These are phyloP conservation scores for Aureobasidium melanogenum DNA, from an alignment of 2,329 filamentous ascomycete species.

Conservation along the genomic window DNA sequence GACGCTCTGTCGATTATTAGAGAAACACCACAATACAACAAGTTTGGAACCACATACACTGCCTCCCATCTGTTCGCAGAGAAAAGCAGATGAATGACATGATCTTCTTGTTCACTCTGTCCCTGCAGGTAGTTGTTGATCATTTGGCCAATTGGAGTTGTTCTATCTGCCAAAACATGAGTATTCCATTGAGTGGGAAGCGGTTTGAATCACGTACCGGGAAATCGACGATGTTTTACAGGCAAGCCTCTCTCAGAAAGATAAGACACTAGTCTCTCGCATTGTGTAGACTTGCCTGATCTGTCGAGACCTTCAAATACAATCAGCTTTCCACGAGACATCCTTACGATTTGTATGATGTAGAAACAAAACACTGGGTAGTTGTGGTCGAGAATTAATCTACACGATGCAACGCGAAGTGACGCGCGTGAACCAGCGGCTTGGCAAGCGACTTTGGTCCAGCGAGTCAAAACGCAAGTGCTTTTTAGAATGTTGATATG, in stretches of 20 bases:
- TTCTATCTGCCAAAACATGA: slow-evolving; percentile 51
- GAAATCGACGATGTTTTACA: slow-evolving; percentile 56
- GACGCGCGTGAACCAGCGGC: not conserved
- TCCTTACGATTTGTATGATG: not conserved
- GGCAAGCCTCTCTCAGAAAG: slow-evolving; percentile 43
- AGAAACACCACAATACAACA: not conserved
- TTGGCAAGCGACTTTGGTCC: not conserved
- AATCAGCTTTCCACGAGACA: slow-evolving; percentile 56
- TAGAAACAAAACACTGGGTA: not conserved
- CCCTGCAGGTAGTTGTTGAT: slow-evolving; percentile 76
- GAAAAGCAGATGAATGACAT: slow-evolving; percentile 83
- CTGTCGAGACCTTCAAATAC: slow-evolving; percentile 84
- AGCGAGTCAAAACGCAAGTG: not conserved
- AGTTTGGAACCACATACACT: slow-evolving; percentile 24
- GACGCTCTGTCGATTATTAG: slow-evolving; percentile 20
- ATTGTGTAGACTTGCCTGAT: slow-evolving; percentile 89
- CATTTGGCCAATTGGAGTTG: slow-evolving; percentile 76
- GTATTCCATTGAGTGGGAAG: not conserved
- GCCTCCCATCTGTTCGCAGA: slow-evolving; percentile 85
- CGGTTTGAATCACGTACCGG: slow-evolving; percentile 38
- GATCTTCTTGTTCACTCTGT: slow-evolving; percentile 67
- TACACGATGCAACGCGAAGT: not conserved
- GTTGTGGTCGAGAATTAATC: not conserved
- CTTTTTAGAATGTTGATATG: not conserved
- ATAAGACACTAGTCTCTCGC: slow-evolving; percentile 52